Percentiles rank a stretch among this genome's conserved stretches.
phyloP scores from a whole-genome alignment of 1,284 basidiomycete genomes.

The Ustilago bromivora region DNA sequence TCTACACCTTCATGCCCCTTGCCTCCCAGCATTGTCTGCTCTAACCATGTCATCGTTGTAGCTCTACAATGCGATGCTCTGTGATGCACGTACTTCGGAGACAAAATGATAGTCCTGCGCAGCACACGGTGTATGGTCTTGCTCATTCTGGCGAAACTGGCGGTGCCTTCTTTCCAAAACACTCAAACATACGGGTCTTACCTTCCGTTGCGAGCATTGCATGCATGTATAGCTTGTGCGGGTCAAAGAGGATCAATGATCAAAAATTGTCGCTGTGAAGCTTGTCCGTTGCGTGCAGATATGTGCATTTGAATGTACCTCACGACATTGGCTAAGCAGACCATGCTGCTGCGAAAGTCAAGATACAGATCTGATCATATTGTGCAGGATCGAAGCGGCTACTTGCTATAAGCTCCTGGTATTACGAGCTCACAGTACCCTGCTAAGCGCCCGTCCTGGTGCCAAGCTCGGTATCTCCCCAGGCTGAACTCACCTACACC shows the following conservation, averaged over 20 bases:
- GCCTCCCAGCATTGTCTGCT: not conserved
- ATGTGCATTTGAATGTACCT: not conserved
- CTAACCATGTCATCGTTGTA: conserved; percentile 7
- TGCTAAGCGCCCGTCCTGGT: not conserved
- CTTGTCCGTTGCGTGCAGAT: conserved; percentile 3
- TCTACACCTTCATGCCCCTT: conserved; percentile 20
- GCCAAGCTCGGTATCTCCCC: not conserved
- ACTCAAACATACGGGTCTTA: conserved; percentile 28
- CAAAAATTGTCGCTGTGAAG: not conserved
- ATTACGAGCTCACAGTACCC: not conserved
- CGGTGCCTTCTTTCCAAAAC: conserved; percentile 17
- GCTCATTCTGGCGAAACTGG: conserved; percentile 1
- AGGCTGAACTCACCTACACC: conserved; percentile 2
- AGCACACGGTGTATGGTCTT: conserved; percentile 5
- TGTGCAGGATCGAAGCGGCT: not conserved
- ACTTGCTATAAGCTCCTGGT: not conserved
- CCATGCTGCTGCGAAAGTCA: not conserved
- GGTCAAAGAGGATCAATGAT: not conserved
- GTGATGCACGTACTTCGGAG: conserved; percentile 40
- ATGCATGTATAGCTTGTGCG: not conserved
- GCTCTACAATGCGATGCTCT: conserved; percentile 5
- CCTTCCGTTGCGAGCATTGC: not conserved
- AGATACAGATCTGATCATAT: not conserved
- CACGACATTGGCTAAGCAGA: not conserved
- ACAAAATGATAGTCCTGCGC: conserved; percentile 1